Conservation (phyloP, 805 yeast species). For the Ogataea paradorogensis region DNA sequence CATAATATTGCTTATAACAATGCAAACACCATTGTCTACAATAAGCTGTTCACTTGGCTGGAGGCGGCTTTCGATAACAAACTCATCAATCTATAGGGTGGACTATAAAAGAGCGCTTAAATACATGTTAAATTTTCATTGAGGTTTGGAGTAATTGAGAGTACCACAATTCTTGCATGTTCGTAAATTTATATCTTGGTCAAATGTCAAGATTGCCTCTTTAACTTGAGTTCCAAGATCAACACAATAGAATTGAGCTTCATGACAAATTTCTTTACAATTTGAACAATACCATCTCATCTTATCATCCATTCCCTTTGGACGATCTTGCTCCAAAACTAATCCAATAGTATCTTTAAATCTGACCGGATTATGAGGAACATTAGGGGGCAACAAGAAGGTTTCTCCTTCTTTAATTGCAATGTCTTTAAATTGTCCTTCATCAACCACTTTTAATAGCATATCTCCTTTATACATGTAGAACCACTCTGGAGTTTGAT, state of each 20-base stretch:
- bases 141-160: constrained; percentile 64
- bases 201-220: constrained; percentile 72
- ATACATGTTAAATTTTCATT: constrained; percentile 18
- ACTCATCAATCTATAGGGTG: constrained; percentile 1
- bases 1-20: constrained; percentile 80
- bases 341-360: constrained; percentile 83
- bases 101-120: not conserved
- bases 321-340: constrained; percentile 91
- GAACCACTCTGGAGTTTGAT: constrained; percentile 94
- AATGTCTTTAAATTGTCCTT: constrained; percentile 71
- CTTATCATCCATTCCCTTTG: constrained; percentile 63
- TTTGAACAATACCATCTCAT: constrained; percentile 84
- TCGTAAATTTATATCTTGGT: constrained; percentile 56
- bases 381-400: constrained; percentile 79
- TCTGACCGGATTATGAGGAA: constrained; percentile 88
- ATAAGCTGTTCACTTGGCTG: constrained; percentile 69
- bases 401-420: constrained; percentile 81
- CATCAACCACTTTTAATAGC: constrained; percentile 80
- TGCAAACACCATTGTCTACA: constrained; percentile 71
- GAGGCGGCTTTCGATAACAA: constrained; percentile 46
- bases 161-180: constrained; percentile 78
- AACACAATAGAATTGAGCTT: constrained; percentile 65
- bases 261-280: constrained; percentile 65
- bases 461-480: constrained; percentile 83
- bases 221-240: constrained; percentile 92